phyloP scores from a whole-genome alignment of 768 basidiomycete species.

The Trametes elegans region DNA sequence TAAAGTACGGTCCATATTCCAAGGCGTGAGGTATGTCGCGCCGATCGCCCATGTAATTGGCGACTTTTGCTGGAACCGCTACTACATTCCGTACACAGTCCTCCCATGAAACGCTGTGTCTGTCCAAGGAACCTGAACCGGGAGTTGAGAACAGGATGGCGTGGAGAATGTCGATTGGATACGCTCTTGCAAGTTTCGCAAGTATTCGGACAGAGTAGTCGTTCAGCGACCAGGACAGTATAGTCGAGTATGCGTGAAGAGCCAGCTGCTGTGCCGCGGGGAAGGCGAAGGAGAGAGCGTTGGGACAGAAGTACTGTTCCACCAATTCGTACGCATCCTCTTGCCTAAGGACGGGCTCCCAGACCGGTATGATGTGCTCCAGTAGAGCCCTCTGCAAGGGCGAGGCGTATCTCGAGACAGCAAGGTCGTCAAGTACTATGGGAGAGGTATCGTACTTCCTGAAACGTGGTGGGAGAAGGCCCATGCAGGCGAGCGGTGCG shows the following conservation, averaged over 20 bases:
- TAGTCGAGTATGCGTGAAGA: slow-evolving; percentile 59
- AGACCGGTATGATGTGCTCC: slow-evolving; percentile 64
- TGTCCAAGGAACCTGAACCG: slow-evolving; percentile 15
- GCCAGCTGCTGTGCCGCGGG: slow-evolving; percentile 52
- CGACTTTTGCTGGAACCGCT: slow-evolving; percentile 72
- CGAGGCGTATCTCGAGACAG: slow-evolving; percentile 40
- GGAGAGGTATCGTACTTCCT: slow-evolving; percentile 41
- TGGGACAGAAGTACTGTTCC: slow-evolving; percentile 75
- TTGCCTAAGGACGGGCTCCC: slow-evolving; percentile 57
- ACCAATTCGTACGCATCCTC: slow-evolving; percentile 44
- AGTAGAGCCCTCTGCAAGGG: slow-evolving; percentile 65
- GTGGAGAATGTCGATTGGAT: slow-evolving; percentile 70
- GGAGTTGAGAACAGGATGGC: slow-evolving; percentile 42
- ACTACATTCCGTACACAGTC: slow-evolving; percentile 66
- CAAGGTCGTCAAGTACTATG: slow-evolving; percentile 32
- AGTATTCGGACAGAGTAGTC: slow-evolving; percentile 53
- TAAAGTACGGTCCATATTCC: slow-evolving; percentile 56
- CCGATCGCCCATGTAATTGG: slow-evolving; percentile 60
- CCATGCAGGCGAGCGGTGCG: slow-evolving; percentile 54
- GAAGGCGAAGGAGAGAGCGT: slow-evolving; percentile 51
- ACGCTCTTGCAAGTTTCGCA: slow-evolving; percentile 51
- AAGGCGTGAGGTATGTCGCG: slow-evolving; percentile 45
- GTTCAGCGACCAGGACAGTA: slow-evolving; percentile 50
- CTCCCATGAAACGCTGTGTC: slow-evolving; percentile 59
- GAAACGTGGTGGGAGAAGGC: slow-evolving; percentile 60